Percentiles rank a stretch among this genome's conserved stretches.
phyloP scores from a whole-genome alignment of 2,329 filamentous ascomycete species.

The Hypoxylon sp. region DNA sequence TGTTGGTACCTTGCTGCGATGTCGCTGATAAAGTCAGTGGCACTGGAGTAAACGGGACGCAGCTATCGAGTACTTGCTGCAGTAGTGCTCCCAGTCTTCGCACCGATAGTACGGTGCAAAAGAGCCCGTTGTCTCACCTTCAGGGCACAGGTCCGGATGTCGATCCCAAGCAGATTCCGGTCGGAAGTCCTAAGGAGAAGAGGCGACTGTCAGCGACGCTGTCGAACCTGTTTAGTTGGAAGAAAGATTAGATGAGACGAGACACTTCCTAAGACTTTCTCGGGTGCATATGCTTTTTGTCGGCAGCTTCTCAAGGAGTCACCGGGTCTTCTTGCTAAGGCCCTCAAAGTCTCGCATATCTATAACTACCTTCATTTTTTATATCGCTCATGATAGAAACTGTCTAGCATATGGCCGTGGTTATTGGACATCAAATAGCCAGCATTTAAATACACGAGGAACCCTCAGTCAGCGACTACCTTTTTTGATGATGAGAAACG shows the following conservation, averaged over 20 bases:
- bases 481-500: conserved; percentile 29
- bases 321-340: background rate
- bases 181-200: conserved; percentile 37
- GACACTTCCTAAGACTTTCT: background rate
- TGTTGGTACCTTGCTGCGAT: conserved; percentile 56
- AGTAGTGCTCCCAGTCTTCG: conserved; percentile 30
- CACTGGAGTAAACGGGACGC: conserved; percentile 25
- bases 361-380: conserved; percentile 2
- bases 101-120: conserved; percentile 51
- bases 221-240: conserved; percentile 48
- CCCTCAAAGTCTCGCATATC: background rate
- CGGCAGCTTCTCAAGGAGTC: background rate
- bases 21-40: conserved; percentile 18
- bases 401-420: conserved; percentile 6
- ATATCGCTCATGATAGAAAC: conserved; percentile 7
- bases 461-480: conserved; percentile 1
- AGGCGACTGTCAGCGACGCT: conserved; percentile 45
- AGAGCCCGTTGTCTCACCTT: conserved; percentile 53
- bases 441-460: background rate
- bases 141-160: conserved; percentile 53
- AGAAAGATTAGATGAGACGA: conserved; percentile 44
- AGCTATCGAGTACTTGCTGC: conserved; percentile 34
- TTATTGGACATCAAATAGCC: background rate
- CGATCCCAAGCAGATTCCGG: conserved; percentile 45
- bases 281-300: background rate